Evolutionary conservation across 306 rosid species (phyloP).

Genomic region (Trifolium repens): DNA sequence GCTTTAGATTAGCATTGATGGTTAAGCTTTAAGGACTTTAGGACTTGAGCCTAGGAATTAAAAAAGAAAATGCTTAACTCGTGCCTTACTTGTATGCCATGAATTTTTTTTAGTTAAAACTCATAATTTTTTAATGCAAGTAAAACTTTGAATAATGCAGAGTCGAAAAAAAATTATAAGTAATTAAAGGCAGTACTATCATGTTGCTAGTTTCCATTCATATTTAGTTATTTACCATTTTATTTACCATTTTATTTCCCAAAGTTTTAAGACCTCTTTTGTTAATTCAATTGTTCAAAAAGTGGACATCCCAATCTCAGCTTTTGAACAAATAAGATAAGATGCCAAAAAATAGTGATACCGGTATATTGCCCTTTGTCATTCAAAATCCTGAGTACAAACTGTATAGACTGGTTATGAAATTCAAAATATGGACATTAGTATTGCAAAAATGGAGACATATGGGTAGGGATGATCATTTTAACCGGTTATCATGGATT

Average conservation of each 20-base stretch:
- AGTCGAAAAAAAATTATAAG: too few species aligned
- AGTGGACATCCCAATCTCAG: background rate
- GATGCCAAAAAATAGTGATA: constrained; percentile 26
- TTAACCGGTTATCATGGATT: too few species aligned
- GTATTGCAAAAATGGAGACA: constrained; percentile 42
- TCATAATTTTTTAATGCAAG: too few species aligned
- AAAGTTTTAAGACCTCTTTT: background rate
- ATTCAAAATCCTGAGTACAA: constrained; percentile 19
- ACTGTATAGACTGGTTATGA: constrained; percentile 29
- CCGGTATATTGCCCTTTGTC: constrained; percentile 22
- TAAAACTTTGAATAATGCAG: background rate
- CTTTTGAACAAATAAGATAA: background rate
- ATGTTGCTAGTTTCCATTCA: background rate
- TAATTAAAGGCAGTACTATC: background rate
- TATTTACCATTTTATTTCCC: background rate
- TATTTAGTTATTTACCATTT: background rate
- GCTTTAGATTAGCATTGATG: background rate
- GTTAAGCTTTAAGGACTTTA: background rate
- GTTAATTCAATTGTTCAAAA: background rate
- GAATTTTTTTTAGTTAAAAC: too few species aligned
- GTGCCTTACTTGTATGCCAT: background rate
- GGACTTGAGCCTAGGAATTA: background rate
- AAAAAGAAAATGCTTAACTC: background rate
- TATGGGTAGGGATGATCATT: too few species aligned
- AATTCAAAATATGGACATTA: constrained; percentile 28